Conservation (phyloP, 768 basidiomycete species). For the Leccinum longicurvipes region DNA sequence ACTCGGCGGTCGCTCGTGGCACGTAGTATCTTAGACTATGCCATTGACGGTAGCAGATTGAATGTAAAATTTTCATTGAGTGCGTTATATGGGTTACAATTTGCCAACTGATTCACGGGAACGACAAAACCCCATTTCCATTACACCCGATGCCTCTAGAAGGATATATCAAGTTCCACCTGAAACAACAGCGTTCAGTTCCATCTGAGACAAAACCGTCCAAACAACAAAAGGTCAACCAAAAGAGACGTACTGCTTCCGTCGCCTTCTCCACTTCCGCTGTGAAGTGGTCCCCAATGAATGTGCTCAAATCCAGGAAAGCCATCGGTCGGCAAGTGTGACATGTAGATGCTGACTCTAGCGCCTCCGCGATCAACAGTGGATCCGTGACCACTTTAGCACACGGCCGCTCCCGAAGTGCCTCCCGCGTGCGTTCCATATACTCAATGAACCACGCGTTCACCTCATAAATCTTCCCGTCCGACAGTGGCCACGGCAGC, state of each 20-base stretch:
- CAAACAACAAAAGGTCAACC: background rate
- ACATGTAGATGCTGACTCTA: slow-evolving; percentile 27
- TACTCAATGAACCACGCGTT: slow-evolving; percentile 35
- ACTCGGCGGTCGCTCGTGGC: background rate
- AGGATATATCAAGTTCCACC: slow-evolving; percentile 32
- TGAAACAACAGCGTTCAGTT: slow-evolving; percentile 10
- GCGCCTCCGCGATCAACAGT: slow-evolving; percentile 29
- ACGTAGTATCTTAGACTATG: background rate
- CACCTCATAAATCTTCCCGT: slow-evolving; percentile 35
- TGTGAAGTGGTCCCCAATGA: slow-evolving; percentile 29
- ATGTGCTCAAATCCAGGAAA: slow-evolving; percentile 31
- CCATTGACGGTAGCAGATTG: background rate
- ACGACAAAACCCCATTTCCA: slow-evolving; percentile 3
- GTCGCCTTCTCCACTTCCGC: slow-evolving; percentile 29
- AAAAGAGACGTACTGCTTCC: slow-evolving; percentile 23
- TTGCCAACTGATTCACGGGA: slow-evolving; percentile 4
- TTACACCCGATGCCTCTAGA: slow-evolving; percentile 12
- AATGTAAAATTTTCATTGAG: background rate
- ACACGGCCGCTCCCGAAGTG: slow-evolving; percentile 30
- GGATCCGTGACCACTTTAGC: slow-evolving; percentile 31
- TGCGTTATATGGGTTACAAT: slow-evolving; percentile 8
- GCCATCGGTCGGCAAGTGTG: slow-evolving; percentile 31
- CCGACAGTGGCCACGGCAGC: slow-evolving; percentile 33
- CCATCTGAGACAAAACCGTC: background rate
- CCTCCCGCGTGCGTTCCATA: slow-evolving; percentile 31